Percentiles rank a stretch among this genome's conserved stretches.
phyloP scores from a whole-genome alignment of 2,329 filamentous ascomycete species.

The Cyphellophora attinorum region DNA sequence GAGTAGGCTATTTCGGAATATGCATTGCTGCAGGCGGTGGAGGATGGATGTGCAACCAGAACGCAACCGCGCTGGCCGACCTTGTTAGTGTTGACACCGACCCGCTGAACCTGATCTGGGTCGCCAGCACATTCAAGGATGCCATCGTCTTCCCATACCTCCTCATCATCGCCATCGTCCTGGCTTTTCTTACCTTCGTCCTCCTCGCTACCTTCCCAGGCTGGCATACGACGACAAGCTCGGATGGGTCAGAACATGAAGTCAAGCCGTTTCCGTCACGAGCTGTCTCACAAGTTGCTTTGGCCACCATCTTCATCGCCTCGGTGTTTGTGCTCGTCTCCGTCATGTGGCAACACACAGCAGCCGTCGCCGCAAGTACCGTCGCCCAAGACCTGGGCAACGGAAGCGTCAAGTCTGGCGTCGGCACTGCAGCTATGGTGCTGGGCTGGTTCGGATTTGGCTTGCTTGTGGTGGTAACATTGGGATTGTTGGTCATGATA shows the following conservation, averaged over 20 bases:
- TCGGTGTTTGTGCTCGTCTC: constrained; percentile 58
- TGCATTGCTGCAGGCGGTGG: constrained; percentile 88
- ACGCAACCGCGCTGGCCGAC: constrained; percentile 84
- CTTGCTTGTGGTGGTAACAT: constrained; percentile 86
- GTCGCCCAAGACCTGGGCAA: constrained; percentile 91
- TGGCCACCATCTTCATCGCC: constrained; percentile 77
- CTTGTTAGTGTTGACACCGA: constrained; percentile 86
- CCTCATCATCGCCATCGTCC: constrained; percentile 94
- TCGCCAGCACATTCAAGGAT: constrained; percentile 94
- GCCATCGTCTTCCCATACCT: constrained; percentile 97
- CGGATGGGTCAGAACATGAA: constrained; percentile 71
- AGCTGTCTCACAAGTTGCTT: constrained; percentile 81
- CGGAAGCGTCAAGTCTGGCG: constrained; percentile 74
- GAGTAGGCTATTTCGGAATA: constrained; percentile 96
- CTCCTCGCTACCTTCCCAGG: constrained; percentile 93
- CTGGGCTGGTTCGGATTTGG: constrained; percentile 96
- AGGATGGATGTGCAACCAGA: constrained; percentile 91
- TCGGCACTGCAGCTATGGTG: constrained; percentile 92
- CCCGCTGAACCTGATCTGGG: constrained; percentile 93
- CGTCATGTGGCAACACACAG: constrained; percentile 65
- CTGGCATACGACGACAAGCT: constrained; percentile 88
- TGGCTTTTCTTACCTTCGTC: constrained; percentile 91
- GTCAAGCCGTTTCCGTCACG: constrained; percentile 90
- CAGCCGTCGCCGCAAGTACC: constrained; percentile 86
- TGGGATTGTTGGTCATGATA: constrained; percentile 92